phyloP scores from a whole-genome alignment of 2,329 filamentous ascomycete species.

The Coniochaeta pulveracea region DNA sequence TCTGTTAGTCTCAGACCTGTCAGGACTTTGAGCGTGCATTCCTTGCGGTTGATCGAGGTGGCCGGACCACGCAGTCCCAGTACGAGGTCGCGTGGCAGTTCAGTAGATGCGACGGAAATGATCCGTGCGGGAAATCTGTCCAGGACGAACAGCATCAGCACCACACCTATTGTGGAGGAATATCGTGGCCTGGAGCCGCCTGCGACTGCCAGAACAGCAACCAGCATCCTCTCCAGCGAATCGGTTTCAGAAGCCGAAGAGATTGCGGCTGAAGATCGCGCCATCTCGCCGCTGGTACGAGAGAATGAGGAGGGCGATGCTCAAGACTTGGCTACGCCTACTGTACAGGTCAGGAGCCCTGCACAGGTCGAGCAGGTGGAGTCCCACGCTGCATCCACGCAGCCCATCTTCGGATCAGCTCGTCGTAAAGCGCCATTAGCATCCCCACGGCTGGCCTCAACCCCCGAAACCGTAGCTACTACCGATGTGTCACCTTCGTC shows the following conservation, averaged over 20 bases:
- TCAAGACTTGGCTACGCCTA: constrained; percentile 2
- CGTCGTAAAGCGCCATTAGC: constrained; percentile 13
- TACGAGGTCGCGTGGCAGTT: constrained; percentile 34
- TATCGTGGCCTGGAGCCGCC: constrained; percentile 12
- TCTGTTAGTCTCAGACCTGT: too few relatives aligned
- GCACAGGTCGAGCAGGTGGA: constrained; percentile 8
- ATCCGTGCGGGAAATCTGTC: constrained; percentile 24
- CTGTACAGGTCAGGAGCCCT: constrained; percentile 6
- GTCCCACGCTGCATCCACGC: constrained; percentile 5
- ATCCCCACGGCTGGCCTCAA: constrained; percentile 12
- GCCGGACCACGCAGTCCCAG: constrained; percentile 37
- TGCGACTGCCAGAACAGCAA: not conserved
- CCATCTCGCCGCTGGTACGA: constrained; percentile 5
- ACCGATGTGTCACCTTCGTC: constrained; percentile 25
- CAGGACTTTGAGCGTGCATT: constrained; percentile 39
- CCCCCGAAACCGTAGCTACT: constrained; percentile 11
- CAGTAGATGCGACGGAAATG: constrained; percentile 32
- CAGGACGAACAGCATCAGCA: constrained; percentile 26
- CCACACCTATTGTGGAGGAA: constrained; percentile 29
- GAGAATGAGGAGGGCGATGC: not conserved
- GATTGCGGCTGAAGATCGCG: constrained; percentile 11
- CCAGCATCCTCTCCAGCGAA: constrained; percentile 11
- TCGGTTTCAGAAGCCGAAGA: constrained; percentile 35
- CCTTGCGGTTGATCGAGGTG: constrained; percentile 48
- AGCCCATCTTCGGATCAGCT: constrained; percentile 13